Evolutionary conservation across 352 stramenopile species (phyloP), one percentile per base, ranked within the genome.

Genomic region (Pythium rishiriense): DNA sequence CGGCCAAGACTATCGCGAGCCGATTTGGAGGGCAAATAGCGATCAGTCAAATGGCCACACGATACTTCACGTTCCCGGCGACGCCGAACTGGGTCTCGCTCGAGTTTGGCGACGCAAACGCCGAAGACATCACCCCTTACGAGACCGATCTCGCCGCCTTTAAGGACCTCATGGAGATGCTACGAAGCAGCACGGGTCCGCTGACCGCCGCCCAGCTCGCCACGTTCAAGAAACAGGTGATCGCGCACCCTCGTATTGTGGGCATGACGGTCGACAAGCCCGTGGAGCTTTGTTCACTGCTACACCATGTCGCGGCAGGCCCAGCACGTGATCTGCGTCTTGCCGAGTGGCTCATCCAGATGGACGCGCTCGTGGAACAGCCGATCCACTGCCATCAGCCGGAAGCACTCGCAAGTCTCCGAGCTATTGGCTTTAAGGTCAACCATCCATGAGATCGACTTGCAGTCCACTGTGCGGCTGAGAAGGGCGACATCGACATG

Each of bases 341-440:
- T 0, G 66, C 75, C 0, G 71, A 81, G 33, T 81, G 65, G 68
- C 64, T 82, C 49, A 62, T 75, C 47, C 62, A 78, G 29, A 70
- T 78, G 68, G 19, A 45, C 29, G 33, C 46, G 52, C 39, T 64
- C 35, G 3, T 59, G 33, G 15, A 45, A 28, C 53, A 67, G 42
- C 25, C 64, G 46, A 4, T 21, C 55, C 37, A 45, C 17, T 45
- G 37, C 37, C 37, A 21, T 19, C 5, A 25, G 12, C 17, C 25
- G 25, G 11, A 45, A 19, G 6, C 12, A 28, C 9, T 22, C 26
- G 25, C 22, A 29, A 21, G 25, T 4, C 37, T 37, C 31, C 31
- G 31, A 6, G 28, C n/a, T 4, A 12, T 25, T 0, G 19, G 10
- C 24, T n/a, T 21, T 8, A 22, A 4, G 22, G 37, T 37, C 11